Conservation (phyloP, 2,329 filamentous ascomycete species). For the Rhexocercosporidium sp. region DNA sequence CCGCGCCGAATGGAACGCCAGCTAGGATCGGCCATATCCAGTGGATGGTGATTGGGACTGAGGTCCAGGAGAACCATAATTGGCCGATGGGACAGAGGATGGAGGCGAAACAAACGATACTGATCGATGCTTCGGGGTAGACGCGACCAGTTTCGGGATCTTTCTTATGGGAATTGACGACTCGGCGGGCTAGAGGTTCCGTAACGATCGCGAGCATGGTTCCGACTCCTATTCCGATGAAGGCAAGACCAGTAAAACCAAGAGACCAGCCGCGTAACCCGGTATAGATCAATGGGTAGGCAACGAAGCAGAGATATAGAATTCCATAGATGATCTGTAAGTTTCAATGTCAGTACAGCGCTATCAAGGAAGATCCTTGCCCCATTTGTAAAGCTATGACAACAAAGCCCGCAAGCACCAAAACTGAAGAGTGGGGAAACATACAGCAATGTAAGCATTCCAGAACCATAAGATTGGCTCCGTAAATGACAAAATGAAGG, state of each 20-base stretch:
- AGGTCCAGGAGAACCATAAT: constrained; percentile 89
- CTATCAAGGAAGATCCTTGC: neutral
- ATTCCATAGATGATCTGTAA: constrained; percentile 76
- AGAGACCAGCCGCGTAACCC: constrained; percentile 76
- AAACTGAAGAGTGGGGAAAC: constrained; percentile 9
- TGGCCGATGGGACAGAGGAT: constrained; percentile 78
- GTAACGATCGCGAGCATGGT: constrained; percentile 64
- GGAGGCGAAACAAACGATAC: constrained; percentile 78
- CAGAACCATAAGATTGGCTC: constrained; percentile 82
- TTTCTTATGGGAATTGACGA: constrained; percentile 77
- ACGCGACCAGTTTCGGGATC: constrained; percentile 77
- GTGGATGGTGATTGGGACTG: constrained; percentile 75
- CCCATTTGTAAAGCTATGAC: neutral
- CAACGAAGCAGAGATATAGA: constrained; percentile 88
- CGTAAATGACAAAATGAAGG: constrained; percentile 76
- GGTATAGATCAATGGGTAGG: constrained; percentile 84
- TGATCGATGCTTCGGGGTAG: constrained; percentile 80
- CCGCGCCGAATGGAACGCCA: constrained; percentile 78
- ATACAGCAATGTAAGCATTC: constrained; percentile 67
- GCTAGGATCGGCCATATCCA: constrained; percentile 82
- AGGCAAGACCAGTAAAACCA: constrained; percentile 76
- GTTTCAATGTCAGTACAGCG: neutral
- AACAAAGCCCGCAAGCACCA: neutral
- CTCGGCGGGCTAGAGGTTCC: constrained; percentile 74
- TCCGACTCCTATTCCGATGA: constrained; percentile 72